Evolutionary conservation across 768 basidiomycete species (phyloP).

Genomic region (Mrakia frigida): DNA sequence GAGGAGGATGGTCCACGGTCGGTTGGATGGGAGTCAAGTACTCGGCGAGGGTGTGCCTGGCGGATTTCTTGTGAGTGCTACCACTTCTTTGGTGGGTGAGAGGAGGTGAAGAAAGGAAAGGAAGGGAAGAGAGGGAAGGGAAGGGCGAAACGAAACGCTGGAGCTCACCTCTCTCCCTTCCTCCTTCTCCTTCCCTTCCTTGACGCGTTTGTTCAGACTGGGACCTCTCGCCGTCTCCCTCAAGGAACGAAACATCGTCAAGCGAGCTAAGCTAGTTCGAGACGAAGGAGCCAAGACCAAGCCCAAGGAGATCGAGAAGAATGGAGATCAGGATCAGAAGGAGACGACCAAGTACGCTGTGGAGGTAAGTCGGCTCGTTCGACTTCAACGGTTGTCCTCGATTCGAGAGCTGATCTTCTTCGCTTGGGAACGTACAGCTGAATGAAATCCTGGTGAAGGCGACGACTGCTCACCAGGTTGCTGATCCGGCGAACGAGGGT

Average conservation of each 20-base stretch:
- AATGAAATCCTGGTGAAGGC: constrained; percentile 53
- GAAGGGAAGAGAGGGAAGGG: neutral
- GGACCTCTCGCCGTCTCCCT: constrained; percentile 83
- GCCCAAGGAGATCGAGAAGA: constrained; percentile 57
- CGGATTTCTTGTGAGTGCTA: constrained; percentile 76
- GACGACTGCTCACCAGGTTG: neutral
- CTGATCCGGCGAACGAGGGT: constrained; percentile 40
- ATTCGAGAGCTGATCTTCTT: too few species aligned
- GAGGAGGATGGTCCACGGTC: constrained; percentile 71
- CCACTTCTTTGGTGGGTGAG: neutral
- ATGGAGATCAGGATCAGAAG: constrained; percentile 11
- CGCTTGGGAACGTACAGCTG: too few species aligned
- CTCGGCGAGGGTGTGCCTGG: constrained; percentile 68
- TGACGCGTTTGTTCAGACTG: constrained; percentile 59
- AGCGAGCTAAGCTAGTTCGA: constrained; percentile 64
- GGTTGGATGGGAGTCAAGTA: constrained; percentile 77
- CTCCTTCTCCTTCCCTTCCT: too few species aligned
- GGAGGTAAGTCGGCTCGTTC: constrained; percentile 9
- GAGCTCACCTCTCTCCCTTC: neutral
- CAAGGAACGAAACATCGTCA: constrained; percentile 61
- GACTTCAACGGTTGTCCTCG: too few species aligned
- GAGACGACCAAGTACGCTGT: constrained; percentile 1
- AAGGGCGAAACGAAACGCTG: neutral
- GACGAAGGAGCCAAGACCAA: constrained; percentile 56
- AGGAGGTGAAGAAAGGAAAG: neutral